Evolutionary conservation across 768 basidiomycete genomes (phyloP), one percentile per base, ranked within the genome.

Genomic region (Tulasnella sp.): DNA sequence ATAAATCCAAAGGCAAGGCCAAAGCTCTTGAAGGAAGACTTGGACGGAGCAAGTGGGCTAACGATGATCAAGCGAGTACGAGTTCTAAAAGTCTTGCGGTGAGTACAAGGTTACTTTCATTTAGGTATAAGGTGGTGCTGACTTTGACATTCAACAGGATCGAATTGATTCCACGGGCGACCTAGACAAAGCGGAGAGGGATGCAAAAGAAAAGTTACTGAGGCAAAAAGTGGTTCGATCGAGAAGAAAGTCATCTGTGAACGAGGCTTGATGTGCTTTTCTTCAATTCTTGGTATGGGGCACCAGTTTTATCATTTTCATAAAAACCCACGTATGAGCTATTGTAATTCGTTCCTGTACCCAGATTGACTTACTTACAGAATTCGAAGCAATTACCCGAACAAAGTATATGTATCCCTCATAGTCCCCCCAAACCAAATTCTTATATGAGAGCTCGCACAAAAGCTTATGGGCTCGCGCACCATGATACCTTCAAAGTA

Each of bases 141-240:
- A 22, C 41, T 22, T 20, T 12, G 13, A 22, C 12, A 22, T 22
- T 9, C 12, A 43, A 12, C 10, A 13, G 19, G 10, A 31, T 31
- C 27, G 10, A 10, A n/a, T 1, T 15, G 25, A 31, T 29, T 40
- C 52, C 48, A 29, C 37, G 44, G 9, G 60, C 20, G 83, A 83
- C 31, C 67, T 89, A 39, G 76, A 77, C 58, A 75, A 69, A 57
- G 65, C 81, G 52, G 86, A 89, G 61, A 86, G 74, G 56, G 86
- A 89, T 60, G 61, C 88, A 54, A 88, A 86, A 62, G 86, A 89
- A 58, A 76, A 69, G 61, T 83, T 85, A 12, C 63, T 89, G 61
- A 74, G 86, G 60, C 87, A 88, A 60, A 89, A 89, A 62, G 86
- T 89, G 40, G 71, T 79, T 47, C 71, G 80, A 61, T 82, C 80